phyloP scores from a whole-genome alignment of 495 filamentous ascomycete species.

The Umbilicaria muhlenbergii region DNA sequence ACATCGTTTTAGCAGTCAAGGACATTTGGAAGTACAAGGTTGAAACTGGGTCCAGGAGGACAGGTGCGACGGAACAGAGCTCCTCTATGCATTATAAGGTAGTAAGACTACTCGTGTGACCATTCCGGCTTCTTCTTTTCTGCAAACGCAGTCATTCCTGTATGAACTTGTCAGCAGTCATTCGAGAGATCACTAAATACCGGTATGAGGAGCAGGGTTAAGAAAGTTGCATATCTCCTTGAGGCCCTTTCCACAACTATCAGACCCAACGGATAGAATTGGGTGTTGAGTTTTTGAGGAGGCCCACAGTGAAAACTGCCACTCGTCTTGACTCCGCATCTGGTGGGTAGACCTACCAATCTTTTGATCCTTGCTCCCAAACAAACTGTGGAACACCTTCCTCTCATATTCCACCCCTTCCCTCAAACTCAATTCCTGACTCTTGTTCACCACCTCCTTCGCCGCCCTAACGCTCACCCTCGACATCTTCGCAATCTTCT shows the following conservation, averaged over 20 bases:
- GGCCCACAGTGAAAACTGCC: background rate
- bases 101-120: constrained; percentile 50
- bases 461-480: constrained; percentile 71
- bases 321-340: background rate
- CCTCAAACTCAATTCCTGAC: constrained; percentile 67
- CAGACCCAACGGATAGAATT: too few relatives aligned
- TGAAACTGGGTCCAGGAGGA: too few relatives aligned
- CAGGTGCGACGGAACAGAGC: too few relatives aligned
- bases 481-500: constrained; percentile 72
- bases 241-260: too few relatives aligned
- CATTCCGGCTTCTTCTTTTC: constrained; percentile 92
- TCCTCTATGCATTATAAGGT: background rate
- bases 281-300: background rate
- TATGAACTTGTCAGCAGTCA: background rate
- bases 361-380: constrained; percentile 93
- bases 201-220: background rate
- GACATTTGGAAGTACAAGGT: too few relatives aligned
- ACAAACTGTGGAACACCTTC: constrained; percentile 78
- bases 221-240: too few relatives aligned
- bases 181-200: background rate
- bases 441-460: constrained; percentile 98
- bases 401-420: constrained; percentile 94
- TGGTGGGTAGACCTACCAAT: constrained; percentile 40
- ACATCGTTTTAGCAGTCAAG: too few relatives aligned
- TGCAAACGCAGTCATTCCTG: constrained; percentile 83